Percentiles rank a stretch among this genome's conserved stretches.
phyloP scores from a whole-genome alignment of 345 rosid species.

The Arabidopsis arenosa region DNA sequence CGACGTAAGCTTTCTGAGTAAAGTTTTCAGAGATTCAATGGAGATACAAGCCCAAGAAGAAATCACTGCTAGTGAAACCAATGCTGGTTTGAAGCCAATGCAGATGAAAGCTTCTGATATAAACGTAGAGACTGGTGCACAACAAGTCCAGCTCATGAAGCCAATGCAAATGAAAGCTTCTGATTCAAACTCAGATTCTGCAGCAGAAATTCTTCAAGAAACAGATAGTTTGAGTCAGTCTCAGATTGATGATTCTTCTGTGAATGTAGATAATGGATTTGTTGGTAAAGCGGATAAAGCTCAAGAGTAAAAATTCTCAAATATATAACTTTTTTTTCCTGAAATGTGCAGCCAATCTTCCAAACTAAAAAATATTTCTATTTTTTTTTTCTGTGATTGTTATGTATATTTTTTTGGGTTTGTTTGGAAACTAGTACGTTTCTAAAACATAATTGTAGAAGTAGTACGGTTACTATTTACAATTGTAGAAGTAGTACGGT shows the following conservation, averaged over 20 bases:
- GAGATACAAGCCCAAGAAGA: slow-evolving; percentile 81
- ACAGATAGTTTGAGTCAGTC: slow-evolving; percentile 41
- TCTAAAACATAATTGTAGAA: no score
- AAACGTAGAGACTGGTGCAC: slow-evolving; percentile 8
- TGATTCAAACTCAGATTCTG: slow-evolving; percentile 25
- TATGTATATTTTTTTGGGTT: no score
- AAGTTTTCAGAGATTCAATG: slow-evolving; percentile 81
- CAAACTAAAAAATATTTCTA: background rate
- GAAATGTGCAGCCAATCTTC: slow-evolving; percentile 6
- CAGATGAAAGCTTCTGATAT: slow-evolving; percentile 43
- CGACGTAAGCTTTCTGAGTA: slow-evolving; percentile 79
- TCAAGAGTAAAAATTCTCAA: slow-evolving; percentile 26
- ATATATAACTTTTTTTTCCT: background rate
- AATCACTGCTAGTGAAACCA: slow-evolving; percentile 55
- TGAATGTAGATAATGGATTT: slow-evolving; percentile 46
- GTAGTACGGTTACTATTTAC: no score
- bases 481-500: no score
- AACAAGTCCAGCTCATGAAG: slow-evolving; percentile 29
- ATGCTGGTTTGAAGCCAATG: slow-evolving; percentile 47
- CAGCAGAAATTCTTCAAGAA: slow-evolving; percentile 37
- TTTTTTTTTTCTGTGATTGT: no score
- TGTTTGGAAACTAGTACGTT: no score
- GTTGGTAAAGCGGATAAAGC: slow-evolving; percentile 45
- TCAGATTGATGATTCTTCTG: slow-evolving; percentile 43
- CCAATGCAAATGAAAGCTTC: slow-evolving; percentile 43